These are phyloP conservation scores for Blastomyces gilchristii DNA, from an alignment of 2,329 filamentous ascomycete genomes.

Conservation along the genomic window DNA sequence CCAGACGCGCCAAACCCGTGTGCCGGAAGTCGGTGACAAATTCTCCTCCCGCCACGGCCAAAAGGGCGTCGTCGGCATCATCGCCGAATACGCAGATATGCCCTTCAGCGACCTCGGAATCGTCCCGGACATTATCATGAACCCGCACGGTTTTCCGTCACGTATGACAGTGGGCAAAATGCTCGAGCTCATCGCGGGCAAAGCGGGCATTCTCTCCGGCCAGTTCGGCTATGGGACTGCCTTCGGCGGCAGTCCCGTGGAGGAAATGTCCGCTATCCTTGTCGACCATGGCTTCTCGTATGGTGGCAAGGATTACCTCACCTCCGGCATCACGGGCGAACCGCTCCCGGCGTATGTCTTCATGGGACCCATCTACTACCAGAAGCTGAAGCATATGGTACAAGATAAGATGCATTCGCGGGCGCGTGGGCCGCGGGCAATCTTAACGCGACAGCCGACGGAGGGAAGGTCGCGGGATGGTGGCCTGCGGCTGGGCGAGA, in stretches of 20 bases:
- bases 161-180: constrained; percentile 99
- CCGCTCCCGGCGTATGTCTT: constrained; percentile 92
- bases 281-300: constrained; percentile 88
- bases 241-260: constrained; percentile 73
- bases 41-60: constrained; percentile 98
- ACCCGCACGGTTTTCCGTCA: constrained; percentile 97
- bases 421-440: constrained; percentile 77
- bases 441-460: constrained; percentile 88
- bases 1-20: constrained; percentile 87
- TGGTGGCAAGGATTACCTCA: constrained; percentile 95
- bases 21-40: constrained; percentile 93
- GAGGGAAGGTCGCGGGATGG: constrained; percentile 90
- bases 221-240: constrained; percentile 80
- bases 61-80: constrained; percentile 94
- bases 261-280: constrained; percentile 79
- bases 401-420: constrained; percentile 99
- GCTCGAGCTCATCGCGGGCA: constrained; percentile 87
- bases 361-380: constrained; percentile 98
- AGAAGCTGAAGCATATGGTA: constrained; percentile 99
- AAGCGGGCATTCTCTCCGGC: constrained; percentile 78
- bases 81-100: constrained; percentile 93
- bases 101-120: constrained; percentile 87
- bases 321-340: constrained; percentile 89
- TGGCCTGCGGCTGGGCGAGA: constrained; percentile 87
- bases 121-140: constrained; percentile 99